phyloP scores from a whole-genome alignment of 108 stramenopile genomes.

The Skeletonema grethae region DNA sequence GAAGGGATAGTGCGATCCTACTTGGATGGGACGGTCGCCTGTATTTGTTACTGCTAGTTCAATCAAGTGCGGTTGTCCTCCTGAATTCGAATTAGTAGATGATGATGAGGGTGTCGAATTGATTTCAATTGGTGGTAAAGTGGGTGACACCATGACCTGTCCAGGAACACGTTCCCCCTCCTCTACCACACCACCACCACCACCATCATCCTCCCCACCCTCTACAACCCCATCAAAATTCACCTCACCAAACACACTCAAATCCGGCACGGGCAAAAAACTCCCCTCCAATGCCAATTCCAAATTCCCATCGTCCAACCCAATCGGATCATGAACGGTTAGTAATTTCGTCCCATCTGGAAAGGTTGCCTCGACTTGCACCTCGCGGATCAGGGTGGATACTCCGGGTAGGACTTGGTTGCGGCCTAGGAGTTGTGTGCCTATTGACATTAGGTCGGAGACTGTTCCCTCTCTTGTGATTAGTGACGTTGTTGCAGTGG shows the following conservation, averaged over 20 bases:
- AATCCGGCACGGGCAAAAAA: constrained; percentile 85
- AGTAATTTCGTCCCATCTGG: constrained; percentile 98
- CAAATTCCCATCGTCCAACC: constrained; percentile 79
- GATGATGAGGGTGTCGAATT: constrained; percentile 45
- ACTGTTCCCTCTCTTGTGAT: constrained; percentile 54
- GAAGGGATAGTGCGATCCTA: constrained; percentile 90
- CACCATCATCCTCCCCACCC: constrained; percentile 13
- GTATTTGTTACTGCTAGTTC: constrained; percentile 93
- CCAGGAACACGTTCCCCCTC: constrained; percentile 34
- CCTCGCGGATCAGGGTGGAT: constrained; percentile 77
- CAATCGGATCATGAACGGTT: constrained; percentile 92
- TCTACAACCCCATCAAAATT: background rate
- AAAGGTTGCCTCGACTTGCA: constrained; percentile 98
- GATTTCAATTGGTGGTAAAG: constrained; percentile 67
- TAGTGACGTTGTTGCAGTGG: background rate
- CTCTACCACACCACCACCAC: constrained; percentile 8
- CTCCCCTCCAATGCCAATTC: constrained; percentile 87
- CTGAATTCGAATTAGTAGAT: background rate
- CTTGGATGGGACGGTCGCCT: constrained; percentile 96
- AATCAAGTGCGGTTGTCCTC: constrained; percentile 50
- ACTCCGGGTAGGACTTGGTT: constrained; percentile 91
- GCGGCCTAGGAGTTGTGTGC: constrained; percentile 80
- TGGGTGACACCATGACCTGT: constrained; percentile 51
- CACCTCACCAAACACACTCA: constrained; percentile 53
- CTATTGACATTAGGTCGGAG: constrained; percentile 88